Evolutionary conservation across 495 filamentous ascomycete species (phyloP), one percentile per base, ranked within the genome.

Genomic region (Letharia columbiana): DNA sequence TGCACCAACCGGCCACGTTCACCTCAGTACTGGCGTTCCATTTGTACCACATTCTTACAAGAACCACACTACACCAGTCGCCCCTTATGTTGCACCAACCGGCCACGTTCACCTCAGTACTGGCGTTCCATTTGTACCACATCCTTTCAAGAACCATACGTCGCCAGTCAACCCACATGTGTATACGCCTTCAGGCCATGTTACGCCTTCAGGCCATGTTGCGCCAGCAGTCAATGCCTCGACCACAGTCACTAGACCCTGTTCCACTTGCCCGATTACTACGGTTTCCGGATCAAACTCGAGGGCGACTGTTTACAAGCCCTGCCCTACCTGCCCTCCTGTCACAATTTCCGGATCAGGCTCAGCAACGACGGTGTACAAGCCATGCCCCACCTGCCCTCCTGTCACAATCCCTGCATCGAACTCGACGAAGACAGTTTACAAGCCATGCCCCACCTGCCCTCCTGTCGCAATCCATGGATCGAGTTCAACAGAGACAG

Each of bases 191-290:
- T n/a, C 62, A 18, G 45, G 33, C 20, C 62, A 31, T 35, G 10
- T 39, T 39, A 8, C 37, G 8, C 37, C 37, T 11, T 8, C 37
- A 31, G 40, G 13, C 23, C 39, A 58, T 54, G n/a, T 33, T 57
- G 11, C 23, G 40, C 35, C 52, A 64, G 52, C 37, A 31, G 40
- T n/a, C 23, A 47, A 58, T 54, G n/a, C 20, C 17, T 37, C 58
- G 11, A 20, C 58, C 18, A 54, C 58, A 20, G 39, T 61, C 28
- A 66, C 58, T 17, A 41, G 42, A 42, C 42, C 58, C n/a, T 66
- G 64, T 33, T 45, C 64, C 28, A 66, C 64, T 66, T 66, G 64
- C 47, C 44, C 44, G 15, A 15, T 41, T 31, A 8, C n/a, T 42
- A 61, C 58, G 39, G 42, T 41, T 12, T 61, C 58, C 2, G 58